Percentiles rank a stretch among this genome's conserved stretches.
These are phyloP conservation scores for Fragaria vesca DNA, from an alignment of 306 rosid species.

Conservation along the genomic window DNA sequence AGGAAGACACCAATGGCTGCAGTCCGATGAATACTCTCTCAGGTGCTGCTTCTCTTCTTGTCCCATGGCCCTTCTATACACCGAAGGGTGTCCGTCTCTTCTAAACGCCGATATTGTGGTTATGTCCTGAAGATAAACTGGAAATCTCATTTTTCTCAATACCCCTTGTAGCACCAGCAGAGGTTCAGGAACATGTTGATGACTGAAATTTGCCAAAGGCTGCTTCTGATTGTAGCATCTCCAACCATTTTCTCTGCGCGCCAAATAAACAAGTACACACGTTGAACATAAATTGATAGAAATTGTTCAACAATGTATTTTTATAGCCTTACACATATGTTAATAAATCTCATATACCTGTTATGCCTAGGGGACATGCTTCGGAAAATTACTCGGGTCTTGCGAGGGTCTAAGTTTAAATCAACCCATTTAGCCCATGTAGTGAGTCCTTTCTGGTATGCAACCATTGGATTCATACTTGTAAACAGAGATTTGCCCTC, in stretches of 20 bases:
- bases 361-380: constrained; percentile 97
- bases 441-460: constrained; percentile 88
- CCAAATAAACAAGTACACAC: background rate
- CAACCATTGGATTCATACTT: constrained; percentile 89
- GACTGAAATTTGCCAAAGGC: constrained; percentile 76
- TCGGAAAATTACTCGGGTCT: constrained; percentile 69
- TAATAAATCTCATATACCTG: constrained; percentile 50
- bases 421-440: constrained; percentile 99
- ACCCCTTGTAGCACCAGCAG: constrained; percentile 66
- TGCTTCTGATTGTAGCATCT: constrained; percentile 83
- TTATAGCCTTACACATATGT: background rate
- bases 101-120: constrained; percentile 80
- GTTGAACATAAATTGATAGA: background rate
- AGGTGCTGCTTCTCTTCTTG: constrained; percentile 60
- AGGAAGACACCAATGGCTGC: constrained; percentile 99
- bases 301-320: background rate
- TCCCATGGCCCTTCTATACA: constrained; percentile 55
- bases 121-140: constrained; percentile 78
- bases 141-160: constrained; percentile 82
- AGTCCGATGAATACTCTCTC: constrained; percentile 69
- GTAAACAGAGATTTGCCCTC: constrained; percentile 51
- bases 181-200: constrained; percentile 71
- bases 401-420: constrained; percentile 65
- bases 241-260: constrained; percentile 82
- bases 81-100: constrained; percentile 92